Base-by-base conservation (phyloP, 495 filamentous ascomycete species). In the Neurospora sp. region DNA sequence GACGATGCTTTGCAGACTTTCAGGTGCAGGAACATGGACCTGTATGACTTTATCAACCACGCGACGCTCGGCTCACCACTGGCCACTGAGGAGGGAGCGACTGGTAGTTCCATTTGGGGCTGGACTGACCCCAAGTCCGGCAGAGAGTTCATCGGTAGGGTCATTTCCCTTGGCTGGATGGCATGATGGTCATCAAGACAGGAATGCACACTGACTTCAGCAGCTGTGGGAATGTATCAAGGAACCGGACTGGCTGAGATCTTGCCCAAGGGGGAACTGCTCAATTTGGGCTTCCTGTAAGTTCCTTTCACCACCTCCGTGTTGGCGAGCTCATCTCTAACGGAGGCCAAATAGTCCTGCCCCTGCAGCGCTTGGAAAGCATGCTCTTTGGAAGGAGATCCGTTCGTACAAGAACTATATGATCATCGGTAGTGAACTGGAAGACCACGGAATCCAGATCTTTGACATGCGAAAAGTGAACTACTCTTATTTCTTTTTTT, bases 371-470 rank as follows among this genome's bases (percentile, higher is more conserved):
- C 40, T 71, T 19, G 28, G 42, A 0, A 13, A 37, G 1, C n/a
- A 71, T n/a, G 70, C 70, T 21, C 70, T 71, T 6, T 71, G 70
- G 70, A 83, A 83, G 24, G 79, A 85, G 76, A 81, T 82, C 73
- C 79, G 81, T 74, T 75, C 76, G 37, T 78, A 79, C 73, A 80
- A 78, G 75, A 80, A 71, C 76, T 87, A 85, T 76, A 82, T 85
- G 19, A 76, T 85, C 73, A 87, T 88, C 48, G 86, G 86, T 5
- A 83, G 81, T 48, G 86, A 88, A 76, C 85, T 87, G 42, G 69
- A 70, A 24, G 79, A 80, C 76, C 86, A 88, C 76, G 82, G 82
- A 39, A 77, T 88, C 74, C 86, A 88, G 74, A 80, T 88, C 73
- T 88, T 88, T 74, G 86, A 88, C 76, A 84, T 88, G 82, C 74